Evolutionary conservation across 2,329 filamentous ascomycete genomes (phyloP), one percentile per base, ranked within the genome.

Genomic region (Cadophora malorum): DNA sequence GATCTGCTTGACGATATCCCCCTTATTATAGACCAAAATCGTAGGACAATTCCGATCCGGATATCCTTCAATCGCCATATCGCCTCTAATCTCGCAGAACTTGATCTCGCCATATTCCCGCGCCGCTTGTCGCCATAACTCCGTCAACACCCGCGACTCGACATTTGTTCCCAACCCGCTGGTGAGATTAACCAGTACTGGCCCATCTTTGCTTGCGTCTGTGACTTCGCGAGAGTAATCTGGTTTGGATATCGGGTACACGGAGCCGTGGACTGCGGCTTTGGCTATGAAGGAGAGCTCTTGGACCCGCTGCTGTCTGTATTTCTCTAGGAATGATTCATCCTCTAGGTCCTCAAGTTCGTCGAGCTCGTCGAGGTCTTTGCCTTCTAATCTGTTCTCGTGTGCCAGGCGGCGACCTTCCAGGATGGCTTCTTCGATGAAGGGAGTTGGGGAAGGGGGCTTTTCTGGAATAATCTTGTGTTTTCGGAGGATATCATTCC

Each of bases 391-490:
- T 64, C 96, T 85, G 79, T 97, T 97, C 78, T 97, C 95, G 76
- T 98, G 90, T 33, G 94, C 94, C 70, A 96, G 84, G 74, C 90
- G 85, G 67, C 92, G 88, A 14, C 92, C 96, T 82, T 97, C 92
- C 23, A 91, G 80, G 58, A 99, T 88, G 4, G 96, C 96, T 83
- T 98, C 95, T 81, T 99, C 91, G 75, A 99, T 97, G 82, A 97
- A 90, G 7, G 94, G 94, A 1, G 96, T 97, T 1, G 96, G 96
- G 56, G 95, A 97, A 3, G 94, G 94, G 0, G 95, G 94, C 79
- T 97, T 98, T 79, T 98, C 94, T n/a, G 96, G 96, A 70, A 99
- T 98, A 73, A 99, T 86, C 73, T 94, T 93, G 83, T 99, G 94
- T 80, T 97, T 96, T 74, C 96, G 92, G 67, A 99, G 89, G 77